Conservation (phyloP, 495 filamentous ascomycete species). For the Glutinoglossum americanum region DNA sequence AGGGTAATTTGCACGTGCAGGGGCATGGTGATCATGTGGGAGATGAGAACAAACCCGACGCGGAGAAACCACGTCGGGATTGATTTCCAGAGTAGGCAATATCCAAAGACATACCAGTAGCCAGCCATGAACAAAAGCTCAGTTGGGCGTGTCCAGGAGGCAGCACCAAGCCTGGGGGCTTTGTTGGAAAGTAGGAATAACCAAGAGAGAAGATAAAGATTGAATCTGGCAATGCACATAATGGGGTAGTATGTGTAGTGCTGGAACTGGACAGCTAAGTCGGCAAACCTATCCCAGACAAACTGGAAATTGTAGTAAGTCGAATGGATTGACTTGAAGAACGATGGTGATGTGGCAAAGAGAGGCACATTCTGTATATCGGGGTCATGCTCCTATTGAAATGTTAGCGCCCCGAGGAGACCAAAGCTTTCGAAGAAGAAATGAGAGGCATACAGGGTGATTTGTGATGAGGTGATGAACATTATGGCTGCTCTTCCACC, state of each 20-base stretch:
- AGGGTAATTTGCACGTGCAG: constrained; percentile 30
- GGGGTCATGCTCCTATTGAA: constrained; percentile 24
- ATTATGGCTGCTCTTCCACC: constrained; percentile 33
- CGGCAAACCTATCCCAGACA: constrained; percentile 21
- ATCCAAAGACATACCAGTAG: constrained; percentile 26
- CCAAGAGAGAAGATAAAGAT: constrained; percentile 27
- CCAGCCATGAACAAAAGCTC: constrained; percentile 22
- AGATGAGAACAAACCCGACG: constrained; percentile 24
- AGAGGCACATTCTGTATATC: constrained; percentile 29
- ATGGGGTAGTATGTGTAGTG: constrained; percentile 28
- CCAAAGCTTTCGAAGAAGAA: neutral
- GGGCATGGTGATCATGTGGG: constrained; percentile 26
- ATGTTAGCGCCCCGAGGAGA: neutral
- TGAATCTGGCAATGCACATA: constrained; percentile 30
- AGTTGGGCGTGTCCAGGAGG: constrained; percentile 25
- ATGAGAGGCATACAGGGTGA: constrained; percentile 13
- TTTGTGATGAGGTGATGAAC: constrained; percentile 31
- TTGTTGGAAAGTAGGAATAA: constrained; percentile 19
- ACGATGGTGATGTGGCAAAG: constrained; percentile 25
- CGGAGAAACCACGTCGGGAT: constrained; percentile 23
- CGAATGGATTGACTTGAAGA: constrained; percentile 22
- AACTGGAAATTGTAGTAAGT: constrained; percentile 24
- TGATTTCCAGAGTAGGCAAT: constrained; percentile 21
- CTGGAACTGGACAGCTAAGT: constrained; percentile 21
- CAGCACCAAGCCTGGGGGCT: constrained; percentile 17